Conservation (phyloP, 2,329 filamentous ascomycete genomes). For the Fusarium napiforme region DNA sequence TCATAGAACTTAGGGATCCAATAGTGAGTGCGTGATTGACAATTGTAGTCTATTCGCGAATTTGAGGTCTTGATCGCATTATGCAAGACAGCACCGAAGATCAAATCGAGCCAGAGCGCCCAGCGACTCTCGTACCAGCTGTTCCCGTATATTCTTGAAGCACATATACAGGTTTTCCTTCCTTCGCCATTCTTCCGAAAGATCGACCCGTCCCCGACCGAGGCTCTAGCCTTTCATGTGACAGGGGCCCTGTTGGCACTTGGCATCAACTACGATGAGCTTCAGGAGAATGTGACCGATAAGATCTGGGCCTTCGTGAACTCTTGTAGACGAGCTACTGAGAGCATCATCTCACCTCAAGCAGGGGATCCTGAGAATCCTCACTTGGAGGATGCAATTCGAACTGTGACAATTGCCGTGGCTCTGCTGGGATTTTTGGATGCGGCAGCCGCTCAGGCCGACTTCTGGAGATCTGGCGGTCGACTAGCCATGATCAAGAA, state of each 20-base stretch:
- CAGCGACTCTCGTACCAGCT: conserved; percentile 83
- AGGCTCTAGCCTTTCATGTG: conserved; percentile 81
- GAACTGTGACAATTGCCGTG: conserved; percentile 79
- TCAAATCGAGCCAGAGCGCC: conserved; percentile 77
- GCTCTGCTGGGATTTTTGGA: conserved; percentile 92
- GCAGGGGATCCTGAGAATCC: conserved; percentile 67
- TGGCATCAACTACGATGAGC: conserved; percentile 75
- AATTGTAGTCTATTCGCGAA: conserved; percentile 80
- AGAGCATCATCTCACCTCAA: conserved; percentile 63
- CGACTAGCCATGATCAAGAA: conserved; percentile 78
- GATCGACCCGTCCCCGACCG: conserved; percentile 89
- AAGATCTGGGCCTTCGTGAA: conserved; percentile 78
- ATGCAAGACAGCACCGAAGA: conserved; percentile 85
- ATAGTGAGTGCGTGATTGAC: conserved; percentile 30
- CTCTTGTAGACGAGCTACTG: conserved; percentile 73
- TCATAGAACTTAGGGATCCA: neutral
- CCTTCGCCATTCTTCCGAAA: conserved; percentile 84
- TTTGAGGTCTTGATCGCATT: conserved; percentile 91
- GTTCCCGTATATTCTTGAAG: conserved; percentile 85
- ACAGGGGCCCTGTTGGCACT: conserved; percentile 84
- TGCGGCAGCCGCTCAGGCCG: conserved; percentile 79
- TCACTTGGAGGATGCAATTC: conserved; percentile 72
- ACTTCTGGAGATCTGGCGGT: conserved; percentile 83
- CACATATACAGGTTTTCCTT: conserved; percentile 80
- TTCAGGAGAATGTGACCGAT: conserved; percentile 73